These are phyloP conservation scores for Thermomyces lanuginosus DNA, from an alignment of 2,329 filamentous ascomycete genomes.

Conservation along the genomic window DNA sequence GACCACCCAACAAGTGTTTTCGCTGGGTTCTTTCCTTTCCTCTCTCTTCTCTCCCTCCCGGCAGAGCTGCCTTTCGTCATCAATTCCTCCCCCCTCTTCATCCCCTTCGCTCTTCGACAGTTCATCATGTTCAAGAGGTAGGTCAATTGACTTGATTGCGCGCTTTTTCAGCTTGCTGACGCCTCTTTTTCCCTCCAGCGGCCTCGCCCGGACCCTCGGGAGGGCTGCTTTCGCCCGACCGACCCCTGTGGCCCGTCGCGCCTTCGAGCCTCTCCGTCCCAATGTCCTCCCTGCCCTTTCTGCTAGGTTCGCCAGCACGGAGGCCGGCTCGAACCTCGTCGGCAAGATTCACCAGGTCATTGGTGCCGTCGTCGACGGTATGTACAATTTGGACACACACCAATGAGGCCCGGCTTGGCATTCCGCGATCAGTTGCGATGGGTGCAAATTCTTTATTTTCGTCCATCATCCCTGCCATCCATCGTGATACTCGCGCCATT, in stretches of 20 bases:
- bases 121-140: conserved; percentile 47
- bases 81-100: conserved; percentile 9
- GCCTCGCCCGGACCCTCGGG: conserved; percentile 49
- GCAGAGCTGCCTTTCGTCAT: no score
- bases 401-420: no score
- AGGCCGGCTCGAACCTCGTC: conserved; percentile 36
- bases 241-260: conserved; percentile 36
- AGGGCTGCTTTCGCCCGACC: conserved; percentile 43
- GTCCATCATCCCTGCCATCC: conserved; percentile 21
- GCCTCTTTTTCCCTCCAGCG: conserved; percentile 30
- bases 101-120: conserved; percentile 11
- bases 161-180: conserved; percentile 7
- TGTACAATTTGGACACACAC: conserved; percentile 27
- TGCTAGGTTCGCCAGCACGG: conserved; percentile 47
- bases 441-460: conserved; percentile 26
- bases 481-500: conserved; percentile 16
- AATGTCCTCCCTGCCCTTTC: conserved; percentile 42
- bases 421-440: conserved; percentile 9
- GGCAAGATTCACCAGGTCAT: conserved; percentile 71
- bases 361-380: conserved; percentile 97
- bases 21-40: no score
- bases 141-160: conserved; percentile 15
- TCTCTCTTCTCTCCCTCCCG: no score
- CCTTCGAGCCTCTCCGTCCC: conserved; percentile 41
- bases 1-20: no score